Base-by-base conservation (phyloP, 1,284 basidiomycete genomes). In the Abortiporus biennis region DNA sequence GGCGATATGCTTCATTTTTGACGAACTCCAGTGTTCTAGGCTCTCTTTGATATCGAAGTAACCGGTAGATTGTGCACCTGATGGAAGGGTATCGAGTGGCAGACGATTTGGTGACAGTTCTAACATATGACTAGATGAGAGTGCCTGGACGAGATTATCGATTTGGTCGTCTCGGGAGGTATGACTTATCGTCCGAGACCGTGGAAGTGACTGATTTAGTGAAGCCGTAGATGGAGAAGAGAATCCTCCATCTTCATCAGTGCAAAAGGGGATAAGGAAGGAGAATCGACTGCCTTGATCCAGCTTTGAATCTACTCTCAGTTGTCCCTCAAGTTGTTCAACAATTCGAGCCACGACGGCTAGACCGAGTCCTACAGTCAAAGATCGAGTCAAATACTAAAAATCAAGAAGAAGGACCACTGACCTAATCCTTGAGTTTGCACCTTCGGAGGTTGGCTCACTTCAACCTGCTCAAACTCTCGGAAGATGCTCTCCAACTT, bases 281-380 rank as follows among this genome's bases (percentile, higher is more conserved):
- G 80, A 82, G 64, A 92, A 90, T 4, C 72, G 68, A 31, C 82
- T 85, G n/a, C 88, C 88, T 55, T 78, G 65, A 37, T 68, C 70
- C 4, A 81, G 70, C 40, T 78, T 73, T 0, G 86, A 90, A 50
- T 90, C 84, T 2, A 89, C 87, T 3, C 86, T 78, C 9, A 92
- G 71, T 58, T 89, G 86, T 2, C 88, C 88, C 1, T 78, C 78
- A 0, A 91, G 69, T 53, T 90, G 87, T 56, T 85, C 82, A 4
- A 91, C 83, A 24, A 90, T 87, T n/a, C 87, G 72, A 0, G 85
- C 85, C 3, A 90, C 87, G 5, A 91, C 81, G 9, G 89, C 88
- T 6, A 91, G 67, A 20, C 88, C 87, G 9, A 91, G 71, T 21
- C 20, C 15, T 39, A 36, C 21, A 31, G n/a, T 17, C 12, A 16